Conservation (phyloP, 768 basidiomycete species). For the Phylloporus scabripes region DNA sequence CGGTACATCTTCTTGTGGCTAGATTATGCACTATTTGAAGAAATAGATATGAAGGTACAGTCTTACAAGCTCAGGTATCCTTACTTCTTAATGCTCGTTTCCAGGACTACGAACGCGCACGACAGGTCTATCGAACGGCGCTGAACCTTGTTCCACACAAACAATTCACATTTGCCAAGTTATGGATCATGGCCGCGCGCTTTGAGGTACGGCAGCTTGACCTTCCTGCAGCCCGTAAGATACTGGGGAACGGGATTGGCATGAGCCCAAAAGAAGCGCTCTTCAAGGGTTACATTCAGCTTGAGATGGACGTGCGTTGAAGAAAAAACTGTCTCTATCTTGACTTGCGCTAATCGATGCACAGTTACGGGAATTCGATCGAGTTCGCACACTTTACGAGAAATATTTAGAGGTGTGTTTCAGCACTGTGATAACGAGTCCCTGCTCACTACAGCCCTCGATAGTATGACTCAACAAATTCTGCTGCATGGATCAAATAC, state of each 20-base stretch:
- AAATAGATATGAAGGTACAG: constrained; percentile 83
- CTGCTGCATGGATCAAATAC: constrained; percentile 93
- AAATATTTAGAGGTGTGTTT: constrained; percentile 82
- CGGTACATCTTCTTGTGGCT: constrained; percentile 91
- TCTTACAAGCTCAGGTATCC: background rate
- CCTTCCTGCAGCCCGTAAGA: constrained; percentile 77
- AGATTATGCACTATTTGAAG: constrained; percentile 95
- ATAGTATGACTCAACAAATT: constrained; percentile 84
- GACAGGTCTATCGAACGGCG: constrained; percentile 91
- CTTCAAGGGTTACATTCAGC: constrained; percentile 94
- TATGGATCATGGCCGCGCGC: constrained; percentile 89
- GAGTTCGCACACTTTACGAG: constrained; percentile 85
- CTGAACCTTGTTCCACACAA: constrained; percentile 90
- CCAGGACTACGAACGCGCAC: constrained; percentile 77
- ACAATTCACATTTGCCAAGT: constrained; percentile 94
- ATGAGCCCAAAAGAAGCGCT: constrained; percentile 94
- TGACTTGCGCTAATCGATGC: constrained; percentile 6
- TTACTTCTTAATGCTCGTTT: constrained; percentile 1
- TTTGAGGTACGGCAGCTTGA: constrained; percentile 88
- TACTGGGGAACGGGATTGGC: constrained; percentile 86
- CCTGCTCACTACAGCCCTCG: background rate
- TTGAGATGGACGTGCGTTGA: constrained; percentile 75
- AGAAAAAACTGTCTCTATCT: background rate
- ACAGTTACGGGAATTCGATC: constrained; percentile 91
- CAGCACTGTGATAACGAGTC: background rate